Evolutionary conservation across 257 asterid genomes (phyloP).

Genomic region (Henckelia pumila): DNA sequence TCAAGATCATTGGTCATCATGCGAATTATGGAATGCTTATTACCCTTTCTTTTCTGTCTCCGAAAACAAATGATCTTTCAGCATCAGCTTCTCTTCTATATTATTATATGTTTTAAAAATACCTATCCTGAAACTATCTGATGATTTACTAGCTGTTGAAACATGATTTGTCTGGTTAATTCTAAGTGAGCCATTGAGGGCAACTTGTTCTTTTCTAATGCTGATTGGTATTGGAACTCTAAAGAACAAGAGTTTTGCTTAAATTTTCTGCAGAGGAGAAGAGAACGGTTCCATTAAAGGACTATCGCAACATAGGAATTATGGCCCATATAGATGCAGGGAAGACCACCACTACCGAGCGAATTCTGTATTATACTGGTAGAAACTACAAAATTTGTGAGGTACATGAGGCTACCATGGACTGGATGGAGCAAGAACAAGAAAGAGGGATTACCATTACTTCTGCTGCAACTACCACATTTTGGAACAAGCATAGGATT

Average conservation of each 20-base stretch:
- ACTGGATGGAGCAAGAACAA: constrained; percentile 99
- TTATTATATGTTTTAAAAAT: constrained; percentile 1
- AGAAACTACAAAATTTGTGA: constrained; percentile 94
- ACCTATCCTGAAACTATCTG: neutral
- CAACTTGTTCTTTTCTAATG: neutral
- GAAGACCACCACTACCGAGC: constrained; percentile 92
- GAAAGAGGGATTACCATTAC: constrained; percentile 96
- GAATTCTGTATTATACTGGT: constrained; percentile 85
- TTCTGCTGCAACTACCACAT: constrained; percentile 92
- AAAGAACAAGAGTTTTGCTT: neutral
- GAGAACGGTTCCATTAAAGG: constrained; percentile 66
- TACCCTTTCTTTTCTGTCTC: neutral
- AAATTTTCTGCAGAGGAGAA: constrained; percentile 55
- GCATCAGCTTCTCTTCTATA: neutral
- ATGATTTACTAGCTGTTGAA: constrained; percentile 2
- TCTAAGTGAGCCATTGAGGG: neutral
- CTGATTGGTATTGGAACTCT: constrained; percentile 8
- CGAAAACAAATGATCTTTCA: neutral
- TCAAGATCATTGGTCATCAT: neutral
- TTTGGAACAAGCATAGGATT: constrained; percentile 94
- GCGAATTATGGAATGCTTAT: neutral
- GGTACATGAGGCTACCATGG: constrained; percentile 98
- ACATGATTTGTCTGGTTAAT: neutral
- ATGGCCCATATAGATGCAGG: constrained; percentile 99
- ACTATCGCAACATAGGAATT: constrained; percentile 93